phyloP scores from a whole-genome alignment of 345 rosid species.

The Salix suchowensis region DNA sequence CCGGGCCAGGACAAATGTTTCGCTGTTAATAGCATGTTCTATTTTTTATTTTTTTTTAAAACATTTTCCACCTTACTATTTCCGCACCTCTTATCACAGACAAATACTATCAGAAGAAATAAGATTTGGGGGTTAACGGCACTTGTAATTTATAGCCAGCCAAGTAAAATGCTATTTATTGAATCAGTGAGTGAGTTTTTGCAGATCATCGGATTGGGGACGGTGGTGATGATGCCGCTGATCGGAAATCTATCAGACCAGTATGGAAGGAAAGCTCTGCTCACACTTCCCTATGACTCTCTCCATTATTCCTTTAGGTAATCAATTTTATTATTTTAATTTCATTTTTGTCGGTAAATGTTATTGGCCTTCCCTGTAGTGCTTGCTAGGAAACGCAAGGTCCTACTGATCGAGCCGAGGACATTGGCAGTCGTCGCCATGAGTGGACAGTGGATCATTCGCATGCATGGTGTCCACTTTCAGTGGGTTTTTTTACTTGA shows the following conservation, averaged over 20 bases:
- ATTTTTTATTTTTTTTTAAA: too few species aligned
- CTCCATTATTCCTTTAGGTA: constrained; percentile 48
- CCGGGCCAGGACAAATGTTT: too few species aligned
- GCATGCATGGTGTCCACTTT: background rate
- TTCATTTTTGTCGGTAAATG: background rate
- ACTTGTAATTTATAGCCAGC: background rate
- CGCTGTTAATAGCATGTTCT: too few species aligned
- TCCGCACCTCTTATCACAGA: background rate
- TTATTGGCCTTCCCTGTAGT: background rate
- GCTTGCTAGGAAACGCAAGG: background rate
- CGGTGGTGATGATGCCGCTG: constrained; percentile 52
- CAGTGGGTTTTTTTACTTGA: background rate
- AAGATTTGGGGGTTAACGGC: background rate
- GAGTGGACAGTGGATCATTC: background rate
- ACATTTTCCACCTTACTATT: too few species aligned
- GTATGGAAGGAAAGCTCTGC: constrained; percentile 62
- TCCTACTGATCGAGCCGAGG: background rate
- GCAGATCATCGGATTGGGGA: constrained; percentile 60
- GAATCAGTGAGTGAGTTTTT: background rate
- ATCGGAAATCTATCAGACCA: constrained; percentile 57
- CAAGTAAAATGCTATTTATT: background rate
- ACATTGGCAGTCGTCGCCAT: background rate
- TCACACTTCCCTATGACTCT: constrained; percentile 54
- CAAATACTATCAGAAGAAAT: background rate
- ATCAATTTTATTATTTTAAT: background rate